Evolutionary conservation across 495 filamentous ascomycete genomes (phyloP).

Genomic region (Rhypophila decipiens): DNA sequence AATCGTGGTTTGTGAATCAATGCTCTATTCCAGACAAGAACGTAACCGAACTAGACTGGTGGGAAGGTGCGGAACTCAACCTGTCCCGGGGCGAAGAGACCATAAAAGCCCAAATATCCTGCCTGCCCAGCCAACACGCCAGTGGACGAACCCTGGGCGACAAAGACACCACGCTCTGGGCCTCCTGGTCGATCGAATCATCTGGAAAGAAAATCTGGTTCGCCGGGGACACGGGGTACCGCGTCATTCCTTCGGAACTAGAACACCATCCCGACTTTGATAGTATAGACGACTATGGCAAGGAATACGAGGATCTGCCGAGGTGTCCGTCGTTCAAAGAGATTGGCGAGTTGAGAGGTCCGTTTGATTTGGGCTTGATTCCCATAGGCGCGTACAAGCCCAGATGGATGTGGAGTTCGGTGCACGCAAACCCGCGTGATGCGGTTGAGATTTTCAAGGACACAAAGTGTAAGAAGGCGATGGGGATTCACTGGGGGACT

Average conservation of each 20-base stretch:
- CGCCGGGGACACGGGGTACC: conserved; percentile 75
- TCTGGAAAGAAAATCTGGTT: conserved; percentile 72
- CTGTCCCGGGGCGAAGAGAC: conserved; percentile 48
- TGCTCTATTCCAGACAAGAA: conserved; percentile 57
- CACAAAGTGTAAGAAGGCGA: conserved; percentile 72
- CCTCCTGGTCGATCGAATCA: conserved; percentile 74
- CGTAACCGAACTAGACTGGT: conserved; percentile 93
- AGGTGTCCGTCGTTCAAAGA: conserved; percentile 81
- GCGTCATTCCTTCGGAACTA: conserved; percentile 69
- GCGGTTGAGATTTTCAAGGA: conserved; percentile 86
- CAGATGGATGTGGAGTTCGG: conserved; percentile 63
- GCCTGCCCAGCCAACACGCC: conserved; percentile 81
- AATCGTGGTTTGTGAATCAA: conserved; percentile 80
- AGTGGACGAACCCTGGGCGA: conserved; percentile 65
- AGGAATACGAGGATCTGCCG: conserved; percentile 61
- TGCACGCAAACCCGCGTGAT: conserved; percentile 88
- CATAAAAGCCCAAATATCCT: conserved; percentile 72
- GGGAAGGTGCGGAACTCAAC: conserved; percentile 64
- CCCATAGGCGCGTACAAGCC: conserved; percentile 92
- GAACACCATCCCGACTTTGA: conserved; percentile 19
- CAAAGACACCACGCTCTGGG: conserved; percentile 72
- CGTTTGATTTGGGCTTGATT: conserved; percentile 89
- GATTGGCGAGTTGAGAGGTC: conserved; percentile 74
- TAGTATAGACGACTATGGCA: conserved; percentile 64
- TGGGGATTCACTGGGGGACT: conserved; percentile 93